Evolutionary conservation across 2,329 filamentous ascomycete genomes (phyloP).

Genomic region (Apiospora malaysiana): DNA sequence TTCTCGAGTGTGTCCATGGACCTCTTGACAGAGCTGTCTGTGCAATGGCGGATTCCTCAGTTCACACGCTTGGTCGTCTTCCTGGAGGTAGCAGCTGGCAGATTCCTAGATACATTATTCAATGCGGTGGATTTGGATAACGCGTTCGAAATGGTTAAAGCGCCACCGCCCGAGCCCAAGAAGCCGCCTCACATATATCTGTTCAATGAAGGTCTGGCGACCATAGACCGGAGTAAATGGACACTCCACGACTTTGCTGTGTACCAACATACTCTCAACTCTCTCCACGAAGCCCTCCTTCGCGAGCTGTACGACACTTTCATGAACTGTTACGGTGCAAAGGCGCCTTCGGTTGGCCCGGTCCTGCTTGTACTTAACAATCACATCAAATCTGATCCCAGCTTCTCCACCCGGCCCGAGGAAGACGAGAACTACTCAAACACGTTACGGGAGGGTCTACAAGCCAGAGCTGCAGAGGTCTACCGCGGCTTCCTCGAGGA

Average conservation of each 20-base stretch:
- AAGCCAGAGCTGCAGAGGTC: slow-evolving; percentile 75
- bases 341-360: slow-evolving; percentile 79
- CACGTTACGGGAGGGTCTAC: slow-evolving; percentile 74
- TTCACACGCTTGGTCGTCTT: slow-evolving; percentile 81
- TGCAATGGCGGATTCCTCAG: slow-evolving; percentile 88
- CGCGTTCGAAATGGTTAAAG: slow-evolving; percentile 83
- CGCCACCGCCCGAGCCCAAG: slow-evolving; percentile 69
- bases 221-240: slow-evolving; percentile 68
- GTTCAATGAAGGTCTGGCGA: slow-evolving; percentile 56
- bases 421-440: slow-evolving; percentile 75
- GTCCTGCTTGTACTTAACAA: slow-evolving; percentile 82
- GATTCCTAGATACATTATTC: slow-evolving; percentile 84
- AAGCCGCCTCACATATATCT: slow-evolving; percentile 63
- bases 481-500: slow-evolving; percentile 82
- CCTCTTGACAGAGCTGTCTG: slow-evolving; percentile 81
- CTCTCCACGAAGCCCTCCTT: slow-evolving; percentile 80
- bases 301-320: slow-evolving; percentile 88
- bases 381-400: slow-evolving; percentile 80
- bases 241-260: slow-evolving; percentile 70
- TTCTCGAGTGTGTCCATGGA: slow-evolving; percentile 83
- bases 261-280: slow-evolving; percentile 77
- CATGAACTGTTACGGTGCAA: slow-evolving; percentile 87
- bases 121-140: slow-evolving; percentile 81
- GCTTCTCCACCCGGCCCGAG: slow-evolving; percentile 73
- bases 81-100: slow-evolving; percentile 83